Evolutionary conservation across 441 rosid species (phyloP).

Genomic region (Jatropha podagrica): DNA sequence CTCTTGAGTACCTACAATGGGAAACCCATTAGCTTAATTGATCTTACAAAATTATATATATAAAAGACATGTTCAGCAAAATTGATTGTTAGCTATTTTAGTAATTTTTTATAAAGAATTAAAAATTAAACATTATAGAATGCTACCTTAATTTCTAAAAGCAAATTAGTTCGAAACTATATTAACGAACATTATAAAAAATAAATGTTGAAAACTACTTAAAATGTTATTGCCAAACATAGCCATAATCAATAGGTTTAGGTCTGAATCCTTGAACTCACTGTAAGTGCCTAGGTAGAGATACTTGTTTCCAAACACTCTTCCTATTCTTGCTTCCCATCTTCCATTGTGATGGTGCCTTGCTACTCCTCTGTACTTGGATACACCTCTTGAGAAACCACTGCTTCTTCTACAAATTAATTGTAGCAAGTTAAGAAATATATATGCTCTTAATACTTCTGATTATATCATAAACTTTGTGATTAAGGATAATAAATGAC

Average conservation of each 20-base stretch:
- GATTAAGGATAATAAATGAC: neutral
- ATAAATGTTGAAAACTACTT: too few relatives aligned
- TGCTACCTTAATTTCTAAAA: too few relatives aligned
- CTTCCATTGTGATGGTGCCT: constrained; percentile 79
- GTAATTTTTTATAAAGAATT: too few relatives aligned
- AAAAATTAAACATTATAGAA: too few relatives aligned
- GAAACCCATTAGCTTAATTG: too few relatives aligned
- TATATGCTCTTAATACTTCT: neutral
- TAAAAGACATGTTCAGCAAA: too few relatives aligned
- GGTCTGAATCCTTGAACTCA: constrained; percentile 21
- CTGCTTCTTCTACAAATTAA: constrained; percentile 50
- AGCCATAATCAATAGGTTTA: too few relatives aligned
- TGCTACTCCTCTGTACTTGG: constrained; percentile 74
- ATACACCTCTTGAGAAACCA: constrained; percentile 78
- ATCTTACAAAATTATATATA: too few relatives aligned
- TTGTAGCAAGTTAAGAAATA: too few relatives aligned
- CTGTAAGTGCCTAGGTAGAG: constrained; percentile 71
- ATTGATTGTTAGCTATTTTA: too few relatives aligned
- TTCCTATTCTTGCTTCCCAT: constrained; percentile 79
- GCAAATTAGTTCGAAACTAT: too few relatives aligned
- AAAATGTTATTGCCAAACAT: neutral
- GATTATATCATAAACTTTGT: neutral
- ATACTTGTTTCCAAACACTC: constrained; percentile 73
- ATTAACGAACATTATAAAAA: too few relatives aligned
- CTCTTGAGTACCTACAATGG: constrained; percentile 59